Evolutionary conservation across 306 rosid genomes (phyloP).

Genomic region (Hippophae rhamnoides): DNA sequence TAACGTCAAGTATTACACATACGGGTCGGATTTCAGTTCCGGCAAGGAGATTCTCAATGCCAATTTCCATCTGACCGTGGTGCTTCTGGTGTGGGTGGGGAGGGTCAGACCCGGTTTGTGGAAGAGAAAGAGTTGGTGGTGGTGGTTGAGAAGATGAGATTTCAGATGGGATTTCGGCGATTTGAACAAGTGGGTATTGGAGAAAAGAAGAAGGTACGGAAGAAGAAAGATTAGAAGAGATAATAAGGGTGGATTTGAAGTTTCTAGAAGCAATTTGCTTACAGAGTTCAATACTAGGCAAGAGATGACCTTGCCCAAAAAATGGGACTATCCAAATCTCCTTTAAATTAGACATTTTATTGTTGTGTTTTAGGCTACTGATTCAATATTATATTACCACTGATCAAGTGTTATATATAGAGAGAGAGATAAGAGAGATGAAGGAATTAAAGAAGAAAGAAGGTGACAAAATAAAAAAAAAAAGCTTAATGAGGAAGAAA

Average conservation of each 20-base stretch:
- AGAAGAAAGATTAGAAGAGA: constrained; percentile 34
- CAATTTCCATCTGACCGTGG: constrained; percentile 9
- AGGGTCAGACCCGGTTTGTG: not conserved
- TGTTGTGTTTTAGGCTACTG: too few relatives aligned
- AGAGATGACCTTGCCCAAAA: constrained; percentile 61
- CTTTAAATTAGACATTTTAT: constrained; percentile 15
- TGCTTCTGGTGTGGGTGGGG: constrained; percentile 6
- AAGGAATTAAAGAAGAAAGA: not conserved
- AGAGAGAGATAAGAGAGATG: not conserved
- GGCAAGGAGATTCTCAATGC: constrained; percentile 27
- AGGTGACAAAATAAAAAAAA: not conserved
- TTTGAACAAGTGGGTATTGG: constrained; percentile 34
- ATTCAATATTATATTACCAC: too few relatives aligned
- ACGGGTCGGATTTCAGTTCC: constrained; percentile 24
- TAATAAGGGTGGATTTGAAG: constrained; percentile 28
- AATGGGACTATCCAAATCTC: constrained; percentile 52
- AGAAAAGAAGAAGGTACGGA: constrained; percentile 39
- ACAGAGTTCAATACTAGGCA: constrained; percentile 57
- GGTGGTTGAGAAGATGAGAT: not conserved
- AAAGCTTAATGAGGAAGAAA: constrained; percentile 9
- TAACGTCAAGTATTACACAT: constrained; percentile 43
- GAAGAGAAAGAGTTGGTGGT: too few relatives aligned
- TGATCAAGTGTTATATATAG: too few relatives aligned
- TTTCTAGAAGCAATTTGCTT: constrained; percentile 41
- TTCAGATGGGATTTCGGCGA: constrained; percentile 21